Evolutionary conservation across 352 stramenopile genomes (phyloP).

Genomic region (Globisporangium abappressorium): DNA sequence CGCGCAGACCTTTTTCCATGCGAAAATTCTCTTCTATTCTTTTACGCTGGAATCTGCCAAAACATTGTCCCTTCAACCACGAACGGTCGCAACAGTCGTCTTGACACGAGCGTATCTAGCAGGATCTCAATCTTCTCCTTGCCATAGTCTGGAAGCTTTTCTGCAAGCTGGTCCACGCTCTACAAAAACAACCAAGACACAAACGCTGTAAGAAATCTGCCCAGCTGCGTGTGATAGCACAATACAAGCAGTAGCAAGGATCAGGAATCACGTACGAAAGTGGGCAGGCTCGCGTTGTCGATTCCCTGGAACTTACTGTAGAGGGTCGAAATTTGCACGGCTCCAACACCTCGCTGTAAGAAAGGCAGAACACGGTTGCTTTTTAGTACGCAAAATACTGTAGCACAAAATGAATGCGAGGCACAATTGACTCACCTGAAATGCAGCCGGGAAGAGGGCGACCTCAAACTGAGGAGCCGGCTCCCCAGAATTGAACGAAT

Average conservation of each 20-base stretch:
- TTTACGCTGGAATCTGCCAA: conserved; percentile 62
- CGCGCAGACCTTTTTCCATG: background rate
- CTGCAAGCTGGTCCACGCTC: conserved; percentile 67
- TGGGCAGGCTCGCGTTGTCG: conserved; percentile 39
- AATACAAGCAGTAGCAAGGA: background rate
- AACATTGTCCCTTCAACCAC: conserved; percentile 85
- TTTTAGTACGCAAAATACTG: background rate
- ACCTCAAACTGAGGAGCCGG: conserved; percentile 73
- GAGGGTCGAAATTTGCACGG: conserved; percentile 78
- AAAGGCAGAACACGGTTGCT: background rate
- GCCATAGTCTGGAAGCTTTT: conserved; percentile 64
- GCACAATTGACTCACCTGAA: conserved; percentile 46
- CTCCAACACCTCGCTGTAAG: conserved; percentile 62
- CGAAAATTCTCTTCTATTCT: background rate
- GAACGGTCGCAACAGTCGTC: conserved; percentile 73
- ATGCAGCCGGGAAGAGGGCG: conserved; percentile 60
- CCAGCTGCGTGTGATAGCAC: background rate
- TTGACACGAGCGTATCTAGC: conserved; percentile 73
- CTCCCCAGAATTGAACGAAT: conserved; percentile 60
- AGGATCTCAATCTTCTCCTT: conserved; percentile 76
- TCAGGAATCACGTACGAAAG: conserved; percentile 45
- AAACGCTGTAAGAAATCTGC: background rate
- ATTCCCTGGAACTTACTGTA: conserved; percentile 82
- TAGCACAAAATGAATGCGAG: background rate
- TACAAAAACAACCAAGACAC: conserved; percentile 17